Conservation (phyloP, 2,329 filamentous ascomycete genomes). For the Aspergillus quadrilineatus region DNA sequence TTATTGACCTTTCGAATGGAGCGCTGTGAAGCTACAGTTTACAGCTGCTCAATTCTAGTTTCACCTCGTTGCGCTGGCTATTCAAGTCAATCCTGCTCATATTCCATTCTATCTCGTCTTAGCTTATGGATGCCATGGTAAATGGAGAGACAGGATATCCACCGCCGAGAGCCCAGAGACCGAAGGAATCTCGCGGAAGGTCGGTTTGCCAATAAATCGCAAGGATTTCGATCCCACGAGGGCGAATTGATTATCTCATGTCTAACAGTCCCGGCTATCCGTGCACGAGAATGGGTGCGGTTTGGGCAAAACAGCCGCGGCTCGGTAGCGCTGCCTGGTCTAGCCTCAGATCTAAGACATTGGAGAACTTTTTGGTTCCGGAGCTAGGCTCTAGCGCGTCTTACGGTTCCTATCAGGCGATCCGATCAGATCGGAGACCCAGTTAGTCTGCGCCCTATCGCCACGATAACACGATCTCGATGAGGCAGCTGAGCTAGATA, state of each 20-base stretch:
- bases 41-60: neutral
- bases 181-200: neutral
- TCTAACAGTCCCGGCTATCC: neutral
- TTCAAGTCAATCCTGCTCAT: neutral
- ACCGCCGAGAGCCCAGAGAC: neutral
- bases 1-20: too few relatives aligned
- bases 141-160: neutral
- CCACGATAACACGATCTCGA: constrained; percentile 3
- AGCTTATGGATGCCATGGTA: neutral
- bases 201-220: neutral
- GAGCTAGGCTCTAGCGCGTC: constrained; percentile 8
- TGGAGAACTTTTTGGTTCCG: constrained; percentile 5
- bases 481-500: neutral
- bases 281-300: neutral
- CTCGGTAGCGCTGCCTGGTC: neutral
- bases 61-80: neutral
- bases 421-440: constrained; percentile 13
- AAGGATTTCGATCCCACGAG: neutral
- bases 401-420: constrained; percentile 12
- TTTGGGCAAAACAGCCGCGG: neutral
- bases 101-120: neutral
- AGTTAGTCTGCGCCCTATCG: neutral
- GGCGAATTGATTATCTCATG: neutral
- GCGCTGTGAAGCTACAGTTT: too few relatives aligned
- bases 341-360: neutral